Evolutionary conservation across 768 basidiomycete genomes (phyloP).

Genomic region (Calvatia gigantea): DNA sequence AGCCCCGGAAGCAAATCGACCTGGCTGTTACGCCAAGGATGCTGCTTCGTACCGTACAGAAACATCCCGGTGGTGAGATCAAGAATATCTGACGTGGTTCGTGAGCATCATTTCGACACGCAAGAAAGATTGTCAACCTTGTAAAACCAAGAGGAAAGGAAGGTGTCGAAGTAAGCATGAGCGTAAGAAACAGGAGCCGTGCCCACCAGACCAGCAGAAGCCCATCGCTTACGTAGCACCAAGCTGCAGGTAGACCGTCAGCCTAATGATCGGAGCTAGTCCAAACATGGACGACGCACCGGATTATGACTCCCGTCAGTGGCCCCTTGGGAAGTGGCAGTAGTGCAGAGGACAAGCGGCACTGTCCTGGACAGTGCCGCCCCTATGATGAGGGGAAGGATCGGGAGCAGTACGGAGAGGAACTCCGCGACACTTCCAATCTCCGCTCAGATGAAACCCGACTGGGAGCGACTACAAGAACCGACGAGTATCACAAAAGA

Average conservation of each 20-base stretch:
- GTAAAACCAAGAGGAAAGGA: not conserved
- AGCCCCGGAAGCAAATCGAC: not conserved
- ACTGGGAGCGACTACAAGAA: not conserved
- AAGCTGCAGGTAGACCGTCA: not conserved
- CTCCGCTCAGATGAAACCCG: not conserved
- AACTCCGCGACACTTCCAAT: not conserved
- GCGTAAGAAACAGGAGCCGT: not conserved
- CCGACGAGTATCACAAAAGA: not conserved
- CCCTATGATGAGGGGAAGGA: not conserved
- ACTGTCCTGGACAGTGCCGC: not conserved
- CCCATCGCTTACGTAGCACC: conserved; percentile 1
- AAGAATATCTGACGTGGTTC: not conserved
- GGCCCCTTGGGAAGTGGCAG: no score
- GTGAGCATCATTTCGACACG: not conserved
- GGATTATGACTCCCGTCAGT: not conserved
- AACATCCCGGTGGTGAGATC: not conserved
- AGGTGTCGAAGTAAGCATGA: not conserved
- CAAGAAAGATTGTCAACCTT: not conserved
- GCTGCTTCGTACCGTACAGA: not conserved
- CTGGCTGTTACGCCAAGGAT: not conserved
- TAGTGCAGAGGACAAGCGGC: not conserved
- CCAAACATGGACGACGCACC: not conserved
- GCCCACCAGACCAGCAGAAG: conserved; percentile 1
- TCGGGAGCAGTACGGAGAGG: not conserved
- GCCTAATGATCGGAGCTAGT: not conserved